These are phyloP conservation scores for Vitis cinerea DNA, from an alignment of 164 flowering plant species.

Conservation along the genomic window DNA sequence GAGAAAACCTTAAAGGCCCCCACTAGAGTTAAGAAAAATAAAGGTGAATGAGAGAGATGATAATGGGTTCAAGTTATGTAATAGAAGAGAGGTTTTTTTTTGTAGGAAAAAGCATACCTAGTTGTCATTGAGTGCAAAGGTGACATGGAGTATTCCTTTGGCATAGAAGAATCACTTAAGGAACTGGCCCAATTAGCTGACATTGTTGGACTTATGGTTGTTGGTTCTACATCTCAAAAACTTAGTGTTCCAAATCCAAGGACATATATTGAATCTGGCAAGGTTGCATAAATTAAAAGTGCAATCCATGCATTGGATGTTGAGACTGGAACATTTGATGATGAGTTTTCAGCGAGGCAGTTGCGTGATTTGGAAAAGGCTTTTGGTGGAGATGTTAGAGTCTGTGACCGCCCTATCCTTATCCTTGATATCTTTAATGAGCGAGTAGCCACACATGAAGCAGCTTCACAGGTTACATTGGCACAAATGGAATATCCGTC, in stretches of 20 bases:
- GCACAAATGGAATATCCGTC: too few species aligned
- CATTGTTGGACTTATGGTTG: conserved; percentile 89
- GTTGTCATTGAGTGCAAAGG: conserved; percentile 78
- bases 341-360: conserved; percentile 95
- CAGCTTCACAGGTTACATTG: conserved; percentile 66
- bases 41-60: conserved; percentile 32
- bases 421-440: conserved; percentile 95
- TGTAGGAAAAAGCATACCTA: conserved; percentile 74
- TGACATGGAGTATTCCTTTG: conserved; percentile 45
- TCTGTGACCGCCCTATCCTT: conserved; percentile 92
- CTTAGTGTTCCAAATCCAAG: conserved; percentile 67
- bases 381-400: conserved; percentile 87
- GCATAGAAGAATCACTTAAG: conserved; percentile 76
- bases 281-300: conserved; percentile 85
- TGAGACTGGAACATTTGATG: conserved; percentile 94
- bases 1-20: conserved; percentile 9
- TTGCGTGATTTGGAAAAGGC: conserved; percentile 87
- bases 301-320: conserved; percentile 78
- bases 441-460: conserved; percentile 98
- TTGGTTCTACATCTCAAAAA: conserved; percentile 83
- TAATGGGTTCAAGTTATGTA: conserved; percentile 52
- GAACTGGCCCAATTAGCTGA: conserved; percentile 89
- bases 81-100: conserved; percentile 72
- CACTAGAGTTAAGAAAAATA: conserved; percentile 26
- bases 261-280: conserved; percentile 97